phyloP scores from a whole-genome alignment of 1,284 basidiomycete genomes.

The Xerocomus amazonicus region DNA sequence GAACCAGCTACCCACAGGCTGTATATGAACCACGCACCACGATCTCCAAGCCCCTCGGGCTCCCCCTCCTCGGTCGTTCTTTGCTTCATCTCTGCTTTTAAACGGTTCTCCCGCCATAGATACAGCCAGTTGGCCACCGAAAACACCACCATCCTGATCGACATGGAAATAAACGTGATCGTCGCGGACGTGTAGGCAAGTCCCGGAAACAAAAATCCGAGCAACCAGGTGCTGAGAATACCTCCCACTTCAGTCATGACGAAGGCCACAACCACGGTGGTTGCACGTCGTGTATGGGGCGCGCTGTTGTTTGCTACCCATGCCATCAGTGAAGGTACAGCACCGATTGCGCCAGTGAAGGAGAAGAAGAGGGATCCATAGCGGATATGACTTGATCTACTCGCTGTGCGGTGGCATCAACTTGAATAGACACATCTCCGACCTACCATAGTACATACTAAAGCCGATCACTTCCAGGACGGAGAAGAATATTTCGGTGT shows the following conservation, averaged over 20 bases:
- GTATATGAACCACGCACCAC: background rate
- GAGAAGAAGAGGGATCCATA: background rate
- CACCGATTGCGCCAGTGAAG: background rate
- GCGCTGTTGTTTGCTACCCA: conserved; percentile 1
- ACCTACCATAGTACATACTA: conserved; percentile 35
- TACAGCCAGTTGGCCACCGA: background rate
- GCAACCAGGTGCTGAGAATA: background rate
- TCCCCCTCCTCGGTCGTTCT: background rate
- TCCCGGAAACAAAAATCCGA: background rate
- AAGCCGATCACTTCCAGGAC: conserved; percentile 43
- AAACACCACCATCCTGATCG: background rate
- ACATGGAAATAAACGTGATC: conserved; percentile 1
- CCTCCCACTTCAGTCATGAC: background rate
- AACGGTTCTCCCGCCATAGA: background rate
- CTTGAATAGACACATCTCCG: background rate
- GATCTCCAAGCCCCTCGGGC: background rate
- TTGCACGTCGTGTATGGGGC: background rate
- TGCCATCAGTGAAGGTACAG: background rate
- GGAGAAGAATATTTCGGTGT: conserved; percentile 36
- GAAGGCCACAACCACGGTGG: background rate
- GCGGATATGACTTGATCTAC: background rate
- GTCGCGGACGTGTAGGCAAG: background rate
- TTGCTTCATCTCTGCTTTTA: background rate
- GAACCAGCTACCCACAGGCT: background rate
- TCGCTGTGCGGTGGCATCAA: background rate